Base-by-base conservation (phyloP, 805 yeast species). In the Lachancea quebecensis region DNA sequence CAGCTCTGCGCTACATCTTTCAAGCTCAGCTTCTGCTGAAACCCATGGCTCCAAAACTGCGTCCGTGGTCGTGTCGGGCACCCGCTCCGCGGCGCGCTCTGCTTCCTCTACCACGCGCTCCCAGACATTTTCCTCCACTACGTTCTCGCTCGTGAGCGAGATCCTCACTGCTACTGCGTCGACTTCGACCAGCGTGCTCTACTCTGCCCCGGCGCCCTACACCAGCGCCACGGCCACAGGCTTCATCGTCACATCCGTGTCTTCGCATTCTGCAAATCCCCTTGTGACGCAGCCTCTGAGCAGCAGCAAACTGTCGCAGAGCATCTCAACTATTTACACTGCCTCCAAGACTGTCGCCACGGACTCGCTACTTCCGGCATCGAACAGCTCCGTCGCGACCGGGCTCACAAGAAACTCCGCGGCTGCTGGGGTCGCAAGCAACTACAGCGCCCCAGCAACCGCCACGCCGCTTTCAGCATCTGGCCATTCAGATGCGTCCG, bases 281-380 rank as follows among this genome's bases (percentile, higher is more conserved):
- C 62, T 65, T 12, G 55, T 64, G 2, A 65, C 65, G 35, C 52
- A 49, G 10, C 35, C 57, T 27, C 47, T 58, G 7, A 58, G 62
- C 46, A 52, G 62, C 8, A 62, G 70, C 2, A 51, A 56, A 3
- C 51, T 57, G 29, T 46, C 63, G 16, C 54, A 58, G 5, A 53
- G 64, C 4, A 52, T 68, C 29, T 63, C 72, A 1, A 44, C 58
- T 5, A 56, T 69, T 14, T 58, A 61, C 39, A 56, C 66, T 11
- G 46, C 54, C 14, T 51, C 47, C 30, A 47, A 41, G 25, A 49
- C 54, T 9, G 25, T 55, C 2, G 40, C 49, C 3, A 41, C 47
- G 9, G 30, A 30, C 4, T 11, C 33, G 14, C 18, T 17, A 9
- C 37, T 9, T 16, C 40, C 31, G 10, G 50, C 18, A 40, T 54